Base-by-base conservation (phyloP, 1,284 basidiomycete genomes). In the Cutaneotrichosporon daszewskae region DNA sequence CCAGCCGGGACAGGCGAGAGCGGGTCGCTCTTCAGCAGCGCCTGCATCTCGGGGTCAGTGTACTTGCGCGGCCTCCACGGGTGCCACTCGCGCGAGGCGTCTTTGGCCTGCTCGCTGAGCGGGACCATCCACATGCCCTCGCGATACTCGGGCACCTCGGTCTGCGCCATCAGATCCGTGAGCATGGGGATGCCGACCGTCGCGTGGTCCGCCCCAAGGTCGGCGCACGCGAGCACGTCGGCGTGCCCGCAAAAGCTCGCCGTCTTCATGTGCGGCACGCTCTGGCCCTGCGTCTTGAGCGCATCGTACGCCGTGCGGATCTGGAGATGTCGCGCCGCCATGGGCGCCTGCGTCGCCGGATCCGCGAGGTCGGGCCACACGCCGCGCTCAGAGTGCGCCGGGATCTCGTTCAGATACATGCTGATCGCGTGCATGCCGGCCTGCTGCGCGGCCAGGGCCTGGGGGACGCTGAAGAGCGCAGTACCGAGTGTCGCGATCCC, bases 401-500 rank as follows among this genome's bases (percentile, higher is more conserved):
- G 26, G 4, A 44, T 45, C 29, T 55, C 55, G 55, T 66, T 67
- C 41, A 50, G 60, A 50, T 67, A 67, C 20, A 58, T 54, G 40
- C 62, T 64, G 44, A 68, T 59, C 32, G 59, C 61, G 27, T 55
- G 44, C 49, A 60, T 62, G 3, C 55, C 60, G 2, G 63, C 61
- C 39, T 68, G 66, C 19, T 48, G 48, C 10, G 64, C 62, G 5
- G 64, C 65, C 10, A 68, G 44, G 1, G 65, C 65, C 34, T 68
- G 65, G 3, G 49, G 57, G 0, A 66, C 47, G 8, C 45, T 48
- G 47, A 65, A 66, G 5, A 68, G 51, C 9, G 53, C 49, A 0
- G 64, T 68, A 5, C 60, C 66, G 13, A 67, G 51, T 5, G 63
- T 68, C 13, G 49, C 20, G 36, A 68, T 66, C 26, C 63, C 64